These are phyloP conservation scores for Tylopilus sp. DNA, from an alignment of 768 basidiomycete species.

Conservation along the genomic window DNA sequence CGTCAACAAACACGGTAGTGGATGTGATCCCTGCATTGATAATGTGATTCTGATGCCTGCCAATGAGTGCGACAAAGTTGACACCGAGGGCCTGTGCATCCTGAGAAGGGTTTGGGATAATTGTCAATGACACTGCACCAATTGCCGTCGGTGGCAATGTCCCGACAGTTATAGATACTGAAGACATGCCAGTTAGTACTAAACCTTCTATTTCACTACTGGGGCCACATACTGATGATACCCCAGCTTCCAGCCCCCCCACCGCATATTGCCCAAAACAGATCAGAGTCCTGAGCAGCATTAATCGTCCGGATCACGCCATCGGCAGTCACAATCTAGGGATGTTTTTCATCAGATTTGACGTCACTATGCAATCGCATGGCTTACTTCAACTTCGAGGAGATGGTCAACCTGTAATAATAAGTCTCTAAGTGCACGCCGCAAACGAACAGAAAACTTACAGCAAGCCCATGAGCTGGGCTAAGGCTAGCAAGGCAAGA, in stretches of 20 bases:
- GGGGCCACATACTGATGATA: conserved; percentile 32
- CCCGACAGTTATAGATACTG: too few relatives aligned
- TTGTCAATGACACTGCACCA: too few relatives aligned
- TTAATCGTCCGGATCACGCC: conserved; percentile 42
- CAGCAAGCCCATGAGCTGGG: too few relatives aligned
- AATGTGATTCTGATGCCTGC: conserved; percentile 15
- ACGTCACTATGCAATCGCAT: too few relatives aligned
- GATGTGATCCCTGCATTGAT: conserved; percentile 10
- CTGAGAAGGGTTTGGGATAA: conserved; percentile 3
- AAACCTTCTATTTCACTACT: too few relatives aligned
- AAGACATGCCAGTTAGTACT: too few relatives aligned
- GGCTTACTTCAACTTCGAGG: conserved; percentile 36
- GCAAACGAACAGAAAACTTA: neutral
- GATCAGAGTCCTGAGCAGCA: conserved; percentile 37
- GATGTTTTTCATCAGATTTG: neutral
- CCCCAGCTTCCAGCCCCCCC: conserved; percentile 51
- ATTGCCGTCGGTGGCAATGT: too few relatives aligned
- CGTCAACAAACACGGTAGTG: neutral
- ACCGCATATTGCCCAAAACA: conserved; percentile 55
- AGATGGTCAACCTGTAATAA: conserved; percentile 41
- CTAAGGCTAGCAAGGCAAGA: too few relatives aligned
- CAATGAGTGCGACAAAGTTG: conserved; percentile 15
- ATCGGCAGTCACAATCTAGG: conserved; percentile 37
- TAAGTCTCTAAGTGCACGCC: neutral
- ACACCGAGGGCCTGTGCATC: conserved; percentile 8